Evolutionary conservation across 768 basidiomycete species (phyloP).

Genomic region (Coprinopsis cinerea): DNA sequence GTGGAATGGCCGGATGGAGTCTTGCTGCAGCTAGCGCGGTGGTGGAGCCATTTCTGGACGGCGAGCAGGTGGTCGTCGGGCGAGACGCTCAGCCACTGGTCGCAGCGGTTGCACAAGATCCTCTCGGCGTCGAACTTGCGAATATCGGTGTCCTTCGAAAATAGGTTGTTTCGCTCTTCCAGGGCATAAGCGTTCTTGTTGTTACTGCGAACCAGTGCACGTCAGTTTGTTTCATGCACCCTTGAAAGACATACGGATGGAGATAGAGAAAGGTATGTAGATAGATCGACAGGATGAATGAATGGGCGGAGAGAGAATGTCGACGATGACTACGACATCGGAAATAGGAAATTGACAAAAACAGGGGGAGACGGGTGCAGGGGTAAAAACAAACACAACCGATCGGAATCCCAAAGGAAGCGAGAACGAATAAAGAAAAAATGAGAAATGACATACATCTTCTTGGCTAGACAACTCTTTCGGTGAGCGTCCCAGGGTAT

Average conservation of each 20-base stretch:
- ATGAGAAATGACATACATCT: slow-evolving; percentile 51
- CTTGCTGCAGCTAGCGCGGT: slow-evolving; percentile 52
- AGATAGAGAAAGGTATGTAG: not conserved
- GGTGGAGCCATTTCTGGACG: slow-evolving; percentile 60
- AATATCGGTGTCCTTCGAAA: slow-evolving; percentile 63
- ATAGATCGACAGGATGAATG: not conserved
- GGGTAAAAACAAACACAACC: not conserved
- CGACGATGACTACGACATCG: too few species aligned
- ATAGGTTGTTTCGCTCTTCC: slow-evolving; percentile 52
- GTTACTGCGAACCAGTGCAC: slow-evolving; percentile 20
- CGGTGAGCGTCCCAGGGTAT: slow-evolving; percentile 86
- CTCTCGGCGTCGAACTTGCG: slow-evolving; percentile 73
- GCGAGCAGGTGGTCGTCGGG: slow-evolving; percentile 56
- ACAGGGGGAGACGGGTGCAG: not conserved
- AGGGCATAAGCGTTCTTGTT: slow-evolving; percentile 52
- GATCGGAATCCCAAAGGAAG: slow-evolving; percentile 2
- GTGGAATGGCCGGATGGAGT: slow-evolving; percentile 16
- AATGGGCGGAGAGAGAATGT: too few species aligned
- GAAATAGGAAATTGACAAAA: too few species aligned
- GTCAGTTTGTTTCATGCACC: slow-evolving; percentile 14
- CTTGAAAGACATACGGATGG: too few species aligned
- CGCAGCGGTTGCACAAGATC: slow-evolving; percentile 57
- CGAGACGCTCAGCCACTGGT: slow-evolving; percentile 58
- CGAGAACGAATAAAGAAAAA: slow-evolving; percentile 4
- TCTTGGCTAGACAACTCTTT: slow-evolving; percentile 77